phyloP scores from a whole-genome alignment of 164 flowering plant species.

The Kalanchoe fedtschenkoi region DNA sequence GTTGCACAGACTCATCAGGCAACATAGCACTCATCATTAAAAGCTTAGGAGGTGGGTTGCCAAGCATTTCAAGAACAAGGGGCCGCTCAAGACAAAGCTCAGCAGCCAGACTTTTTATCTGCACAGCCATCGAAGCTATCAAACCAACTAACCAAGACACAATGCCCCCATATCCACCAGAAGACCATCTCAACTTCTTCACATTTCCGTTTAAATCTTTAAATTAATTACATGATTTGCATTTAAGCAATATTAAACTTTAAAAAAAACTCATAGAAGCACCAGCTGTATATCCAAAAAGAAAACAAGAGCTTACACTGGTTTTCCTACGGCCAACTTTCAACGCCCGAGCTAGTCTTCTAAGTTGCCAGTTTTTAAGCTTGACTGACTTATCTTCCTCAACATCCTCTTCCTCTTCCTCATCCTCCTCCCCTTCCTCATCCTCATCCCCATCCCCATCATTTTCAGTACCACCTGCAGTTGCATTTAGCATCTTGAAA shows the following conservation, averaged over 20 bases:
- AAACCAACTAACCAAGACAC: background rate
- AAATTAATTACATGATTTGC: background rate
- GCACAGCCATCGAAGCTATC: background rate
- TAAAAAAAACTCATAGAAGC: background rate
- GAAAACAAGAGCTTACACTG: constrained; percentile 35
- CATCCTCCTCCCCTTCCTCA: constrained; percentile 16
- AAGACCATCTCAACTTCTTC: background rate
- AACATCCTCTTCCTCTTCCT: constrained; percentile 24
- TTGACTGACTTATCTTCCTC: constrained; percentile 47
- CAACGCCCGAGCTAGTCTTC: constrained; percentile 69
- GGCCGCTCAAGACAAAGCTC: constrained; percentile 8
- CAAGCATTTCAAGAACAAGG: constrained; percentile 6
- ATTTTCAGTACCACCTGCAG: constrained; percentile 9
- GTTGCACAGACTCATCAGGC: constrained; percentile 47
- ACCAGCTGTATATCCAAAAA: background rate
- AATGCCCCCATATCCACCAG: background rate
- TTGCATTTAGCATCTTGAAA: constrained; percentile 16
- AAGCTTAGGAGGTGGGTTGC: constrained; percentile 21
- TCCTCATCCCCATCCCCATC: constrained; percentile 18
- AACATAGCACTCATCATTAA: constrained; percentile 71
- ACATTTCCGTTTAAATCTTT: background rate
- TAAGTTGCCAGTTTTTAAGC: constrained; percentile 84
- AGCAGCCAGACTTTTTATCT: constrained; percentile 7
- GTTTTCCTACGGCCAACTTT: constrained; percentile 83
- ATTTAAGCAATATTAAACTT: background rate